Conservation (phyloP, 805 yeast genomes). For the Pichia gijzeniarum region DNA sequence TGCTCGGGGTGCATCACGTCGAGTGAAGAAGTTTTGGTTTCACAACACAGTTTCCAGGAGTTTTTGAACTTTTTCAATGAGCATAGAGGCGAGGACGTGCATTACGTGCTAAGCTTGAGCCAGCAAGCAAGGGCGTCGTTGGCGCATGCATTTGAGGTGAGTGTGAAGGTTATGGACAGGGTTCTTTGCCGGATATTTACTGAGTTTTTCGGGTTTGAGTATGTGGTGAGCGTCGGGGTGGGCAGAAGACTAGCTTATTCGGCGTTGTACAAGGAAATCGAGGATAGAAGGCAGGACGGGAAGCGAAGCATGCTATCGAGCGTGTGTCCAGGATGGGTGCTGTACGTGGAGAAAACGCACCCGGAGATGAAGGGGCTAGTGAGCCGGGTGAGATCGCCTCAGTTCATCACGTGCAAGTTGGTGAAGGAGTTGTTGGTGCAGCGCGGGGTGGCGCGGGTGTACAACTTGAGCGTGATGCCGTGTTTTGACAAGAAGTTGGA, state of each 20-base stretch:
- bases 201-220: conserved; percentile 56
- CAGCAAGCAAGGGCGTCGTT: conserved; percentile 84
- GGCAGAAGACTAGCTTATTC: conserved; percentile 53
- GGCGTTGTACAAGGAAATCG: conserved; percentile 40
- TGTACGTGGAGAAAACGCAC: conserved; percentile 94
- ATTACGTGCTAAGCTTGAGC: conserved; percentile 69
- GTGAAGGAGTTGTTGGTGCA: conserved; percentile 46
- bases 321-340: conserved; percentile 93
- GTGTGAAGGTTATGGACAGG: conserved; percentile 53
- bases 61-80: conserved; percentile 46
- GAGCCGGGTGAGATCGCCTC: conserved; percentile 80
- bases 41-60: conserved; percentile 84
- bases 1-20: conserved; percentile 97
- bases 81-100: conserved; percentile 28
- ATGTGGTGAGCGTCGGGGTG: conserved; percentile 77
- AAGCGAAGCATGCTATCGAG: conserved; percentile 55
- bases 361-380: conserved; percentile 70
- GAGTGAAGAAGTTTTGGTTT: conserved; percentile 90
- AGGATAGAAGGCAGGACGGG: conserved; percentile 27
- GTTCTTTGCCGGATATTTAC: conserved; percentile 53
- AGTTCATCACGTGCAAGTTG: conserved; percentile 82
- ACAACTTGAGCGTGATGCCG: conserved; percentile 89
- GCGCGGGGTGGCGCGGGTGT: conserved; percentile 34
- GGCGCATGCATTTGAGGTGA: conserved; percentile 55
- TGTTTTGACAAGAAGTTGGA: conserved; percentile 96